phyloP scores from a whole-genome alignment of 148 eudicot species.

The Camellia granthamiana region DNA sequence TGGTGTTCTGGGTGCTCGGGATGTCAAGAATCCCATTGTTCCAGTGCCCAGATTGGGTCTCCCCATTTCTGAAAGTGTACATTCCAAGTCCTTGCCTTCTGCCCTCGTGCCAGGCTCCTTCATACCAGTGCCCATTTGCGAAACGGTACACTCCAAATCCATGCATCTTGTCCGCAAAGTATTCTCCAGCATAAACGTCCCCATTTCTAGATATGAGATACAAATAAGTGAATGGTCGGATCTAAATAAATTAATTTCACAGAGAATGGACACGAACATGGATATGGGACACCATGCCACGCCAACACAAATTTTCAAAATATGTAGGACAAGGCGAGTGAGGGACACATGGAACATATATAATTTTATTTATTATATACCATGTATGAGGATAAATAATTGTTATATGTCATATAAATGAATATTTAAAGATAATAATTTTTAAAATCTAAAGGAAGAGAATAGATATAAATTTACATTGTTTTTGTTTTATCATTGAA shows the following conservation, averaged over 20 bases:
- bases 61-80: constrained; percentile 89
- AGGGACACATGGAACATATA: too few species aligned
- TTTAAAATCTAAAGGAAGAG: too few species aligned
- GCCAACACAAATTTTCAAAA: background rate
- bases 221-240: constrained; percentile 2
- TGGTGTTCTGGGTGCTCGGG: constrained; percentile 76
- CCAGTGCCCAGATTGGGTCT: constrained; percentile 95
- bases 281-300: background rate
- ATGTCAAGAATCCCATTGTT: constrained; percentile 79
- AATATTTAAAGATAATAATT: too few species aligned
- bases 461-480: too few species aligned
- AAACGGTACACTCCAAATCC: constrained; percentile 85
- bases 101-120: constrained; percentile 99
- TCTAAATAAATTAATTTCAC: background rate
- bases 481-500: too few species aligned
- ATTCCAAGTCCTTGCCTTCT: constrained; percentile 94
- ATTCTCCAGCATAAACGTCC: constrained; percentile 25
- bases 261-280: too few species aligned
- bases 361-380: too few species aligned
- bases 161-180: constrained; percentile 43
- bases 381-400: too few species aligned
- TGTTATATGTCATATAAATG: too few species aligned
- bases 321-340: too few species aligned
- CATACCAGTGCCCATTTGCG: constrained; percentile 83
- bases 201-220: constrained; percentile 57